Evolutionary conservation across 2,329 filamentous ascomycete genomes (phyloP).

Genomic region (Fusarium sublunatum): DNA sequence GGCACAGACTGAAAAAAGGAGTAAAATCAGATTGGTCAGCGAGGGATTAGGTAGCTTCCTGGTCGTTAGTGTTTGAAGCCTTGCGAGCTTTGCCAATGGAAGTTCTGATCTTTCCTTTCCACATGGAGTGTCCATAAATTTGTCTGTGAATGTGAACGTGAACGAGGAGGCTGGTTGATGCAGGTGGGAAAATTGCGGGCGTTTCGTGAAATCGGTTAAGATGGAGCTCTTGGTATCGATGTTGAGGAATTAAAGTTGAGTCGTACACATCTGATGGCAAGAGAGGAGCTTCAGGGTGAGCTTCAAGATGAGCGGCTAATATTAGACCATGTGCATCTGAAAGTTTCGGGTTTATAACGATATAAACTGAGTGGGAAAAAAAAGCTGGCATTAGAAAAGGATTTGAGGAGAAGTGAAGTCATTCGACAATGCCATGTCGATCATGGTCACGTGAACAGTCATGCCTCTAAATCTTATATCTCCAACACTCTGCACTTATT

Average conservation of each 20-base stretch:
- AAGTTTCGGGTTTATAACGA: neutral
- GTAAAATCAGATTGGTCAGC: constrained; percentile 41
- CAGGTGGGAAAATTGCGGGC: neutral
- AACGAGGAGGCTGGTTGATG: neutral
- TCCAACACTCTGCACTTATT: neutral
- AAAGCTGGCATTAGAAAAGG: constrained; percentile 17
- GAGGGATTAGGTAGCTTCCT: constrained; percentile 46
- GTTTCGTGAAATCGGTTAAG: constrained; percentile 7
- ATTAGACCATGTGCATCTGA: neutral
- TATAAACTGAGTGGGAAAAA: neutral
- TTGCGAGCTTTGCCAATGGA: constrained; percentile 45
- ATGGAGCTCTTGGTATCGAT: constrained; percentile 3
- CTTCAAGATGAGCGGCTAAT: neutral
- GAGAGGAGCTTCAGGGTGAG: neutral
- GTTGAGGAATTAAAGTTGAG: constrained; percentile 11
- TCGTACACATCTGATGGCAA: constrained; percentile 3
- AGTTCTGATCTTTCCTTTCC: constrained; percentile 44
- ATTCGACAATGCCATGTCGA: constrained; percentile 10
- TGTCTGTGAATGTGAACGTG: constrained; percentile 7
- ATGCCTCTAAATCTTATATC: neutral
- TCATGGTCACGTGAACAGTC: constrained; percentile 20
- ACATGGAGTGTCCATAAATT: constrained; percentile 5
- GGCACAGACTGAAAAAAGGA: constrained; percentile 42
- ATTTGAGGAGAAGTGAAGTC: constrained; percentile 30
- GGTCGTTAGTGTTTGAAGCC: constrained; percentile 36